Percentiles rank a stretch among this genome's conserved stretches.
Evolutionary conservation across 1,284 basidiomycete species (phyloP).

Genomic region (Mycena sp.): DNA sequence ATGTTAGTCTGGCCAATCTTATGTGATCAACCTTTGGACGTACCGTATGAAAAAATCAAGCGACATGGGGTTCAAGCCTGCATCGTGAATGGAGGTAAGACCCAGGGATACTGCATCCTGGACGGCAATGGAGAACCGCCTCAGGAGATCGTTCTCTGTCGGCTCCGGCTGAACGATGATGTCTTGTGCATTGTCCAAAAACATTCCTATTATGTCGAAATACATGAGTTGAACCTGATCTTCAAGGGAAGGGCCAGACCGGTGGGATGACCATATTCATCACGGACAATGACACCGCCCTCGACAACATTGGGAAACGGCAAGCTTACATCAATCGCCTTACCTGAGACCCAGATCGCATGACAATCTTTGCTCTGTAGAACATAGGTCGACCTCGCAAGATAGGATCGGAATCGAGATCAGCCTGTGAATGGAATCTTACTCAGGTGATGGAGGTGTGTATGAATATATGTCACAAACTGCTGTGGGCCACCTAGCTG

Average conservation of each 20-base stretch:
- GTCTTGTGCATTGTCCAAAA: conserved; percentile 79
- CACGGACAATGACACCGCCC: conserved; percentile 84
- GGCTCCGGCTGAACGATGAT: conserved; percentile 69
- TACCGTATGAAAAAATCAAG: conserved; percentile 80
- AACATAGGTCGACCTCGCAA: conserved; percentile 76
- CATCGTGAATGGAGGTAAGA: conserved; percentile 87
- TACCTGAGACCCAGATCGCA: conserved; percentile 85
- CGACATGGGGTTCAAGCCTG: conserved; percentile 74
- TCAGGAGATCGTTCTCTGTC: conserved; percentile 70
- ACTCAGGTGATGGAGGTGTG: conserved; percentile 4
- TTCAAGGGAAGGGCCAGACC: conserved; percentile 52
- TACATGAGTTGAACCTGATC: neutral
- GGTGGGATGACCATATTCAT: conserved; percentile 75
- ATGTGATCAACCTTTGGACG: too few species aligned
- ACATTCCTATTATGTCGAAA: conserved; percentile 56
- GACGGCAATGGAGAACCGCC: conserved; percentile 72
- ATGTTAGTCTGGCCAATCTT: too few species aligned
- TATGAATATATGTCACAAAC: conserved; percentile 51
- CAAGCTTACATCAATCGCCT: conserved; percentile 65
- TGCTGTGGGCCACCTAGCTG: conserved; percentile 76
- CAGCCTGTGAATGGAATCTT: conserved; percentile 56
- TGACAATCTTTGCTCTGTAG: conserved; percentile 91
- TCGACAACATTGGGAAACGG: conserved; percentile 73
- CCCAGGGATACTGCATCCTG: conserved; percentile 76
- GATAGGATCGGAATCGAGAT: conserved; percentile 76